Conservation (phyloP, 1,284 basidiomycete genomes). For the Naganishia cerealis region DNA sequence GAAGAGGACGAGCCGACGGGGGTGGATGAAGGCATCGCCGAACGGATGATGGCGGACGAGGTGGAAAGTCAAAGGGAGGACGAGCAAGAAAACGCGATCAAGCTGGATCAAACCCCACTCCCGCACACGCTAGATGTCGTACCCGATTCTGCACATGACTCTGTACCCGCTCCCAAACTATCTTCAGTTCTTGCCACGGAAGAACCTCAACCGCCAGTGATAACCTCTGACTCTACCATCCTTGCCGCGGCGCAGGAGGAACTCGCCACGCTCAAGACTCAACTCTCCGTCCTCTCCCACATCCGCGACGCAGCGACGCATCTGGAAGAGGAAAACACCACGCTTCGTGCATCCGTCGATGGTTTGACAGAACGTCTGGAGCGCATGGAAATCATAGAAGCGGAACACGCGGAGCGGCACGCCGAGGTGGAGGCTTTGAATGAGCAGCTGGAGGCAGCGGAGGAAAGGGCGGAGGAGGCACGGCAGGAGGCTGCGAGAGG, state of each 20-base stretch:
- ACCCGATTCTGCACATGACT: not conserved
- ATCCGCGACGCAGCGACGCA: constrained; percentile 37
- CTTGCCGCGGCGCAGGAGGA: not conserved
- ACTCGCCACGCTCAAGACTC: constrained; percentile 25
- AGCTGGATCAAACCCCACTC: not conserved
- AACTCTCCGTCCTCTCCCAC: constrained; percentile 10
- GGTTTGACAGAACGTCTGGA: constrained; percentile 40
- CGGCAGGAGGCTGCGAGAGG: constrained; percentile 22
- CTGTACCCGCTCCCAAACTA: constrained; percentile 53
- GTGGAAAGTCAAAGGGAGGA: not conserved
- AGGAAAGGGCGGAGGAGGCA: constrained; percentile 32
- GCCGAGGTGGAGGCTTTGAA: constrained; percentile 39
- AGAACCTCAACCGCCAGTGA: constrained; percentile 87
- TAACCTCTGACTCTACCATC: constrained; percentile 67
- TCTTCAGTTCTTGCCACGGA: constrained; percentile 77
- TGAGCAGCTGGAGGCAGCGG: constrained; percentile 35
- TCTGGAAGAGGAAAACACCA: constrained; percentile 46
- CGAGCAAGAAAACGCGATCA: not conserved
- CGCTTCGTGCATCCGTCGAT: constrained; percentile 43
- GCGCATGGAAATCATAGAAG: constrained; percentile 42
- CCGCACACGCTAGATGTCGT: not conserved
- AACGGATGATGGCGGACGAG: not conserved
- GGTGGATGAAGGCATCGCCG: not conserved
- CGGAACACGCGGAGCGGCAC: constrained; percentile 40
- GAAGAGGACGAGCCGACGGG: not conserved